Conservation (phyloP, 2,329 filamentous ascomycete species). For the Sporothrix inflata region DNA sequence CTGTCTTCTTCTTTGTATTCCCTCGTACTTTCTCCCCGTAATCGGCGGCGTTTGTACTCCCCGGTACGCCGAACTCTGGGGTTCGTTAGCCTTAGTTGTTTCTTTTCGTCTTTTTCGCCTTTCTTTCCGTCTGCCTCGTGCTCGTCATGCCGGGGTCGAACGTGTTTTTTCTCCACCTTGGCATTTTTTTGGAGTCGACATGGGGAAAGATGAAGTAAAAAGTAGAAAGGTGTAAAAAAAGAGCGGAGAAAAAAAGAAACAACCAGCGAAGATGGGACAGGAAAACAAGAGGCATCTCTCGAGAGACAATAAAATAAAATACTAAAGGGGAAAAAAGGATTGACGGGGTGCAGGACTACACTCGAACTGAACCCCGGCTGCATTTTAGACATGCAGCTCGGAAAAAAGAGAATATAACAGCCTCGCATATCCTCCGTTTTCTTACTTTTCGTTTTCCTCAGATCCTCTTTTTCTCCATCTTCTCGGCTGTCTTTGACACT, state of each 20-base stretch:
- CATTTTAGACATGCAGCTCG: background rate
- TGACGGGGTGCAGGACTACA: background rate
- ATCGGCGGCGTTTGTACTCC: background rate
- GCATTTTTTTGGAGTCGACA: background rate
- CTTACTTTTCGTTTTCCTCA: background rate
- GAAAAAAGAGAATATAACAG: conserved; percentile 5
- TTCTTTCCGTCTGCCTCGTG: background rate
- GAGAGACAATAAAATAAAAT: background rate
- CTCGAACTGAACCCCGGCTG: background rate
- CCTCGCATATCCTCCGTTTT: background rate
- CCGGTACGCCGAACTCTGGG: background rate
- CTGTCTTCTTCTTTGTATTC: background rate
- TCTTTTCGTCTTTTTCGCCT: background rate
- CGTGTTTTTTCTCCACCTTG: background rate
- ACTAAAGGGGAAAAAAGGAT: background rate
- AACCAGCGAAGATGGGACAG: background rate
- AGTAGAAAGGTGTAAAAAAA: background rate
- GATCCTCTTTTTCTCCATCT: background rate
- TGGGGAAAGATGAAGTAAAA: background rate
- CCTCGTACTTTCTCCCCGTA: background rate
- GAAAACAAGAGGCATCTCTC: background rate
- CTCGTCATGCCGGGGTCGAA: background rate
- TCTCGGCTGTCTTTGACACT: background rate
- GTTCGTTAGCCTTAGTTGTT: background rate
- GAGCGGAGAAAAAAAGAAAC: conserved; percentile 1